Percentiles rank a stretch among this genome's conserved stretches.
These are phyloP conservation scores for Arxiozyma slooffiae DNA, from an alignment of 1,139 yeast species.

Conservation along the genomic window DNA sequence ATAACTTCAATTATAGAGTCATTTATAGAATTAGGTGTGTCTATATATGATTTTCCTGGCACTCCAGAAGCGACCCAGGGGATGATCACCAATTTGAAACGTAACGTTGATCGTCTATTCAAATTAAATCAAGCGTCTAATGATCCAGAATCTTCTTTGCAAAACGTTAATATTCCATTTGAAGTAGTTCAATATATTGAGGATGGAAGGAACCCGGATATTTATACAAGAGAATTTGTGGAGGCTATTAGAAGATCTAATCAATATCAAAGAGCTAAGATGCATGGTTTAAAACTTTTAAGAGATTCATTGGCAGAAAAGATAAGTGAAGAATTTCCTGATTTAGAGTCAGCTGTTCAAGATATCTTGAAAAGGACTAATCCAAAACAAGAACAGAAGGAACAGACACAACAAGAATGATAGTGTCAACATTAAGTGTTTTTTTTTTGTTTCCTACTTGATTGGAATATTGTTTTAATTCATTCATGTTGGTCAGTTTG, in stretches of 20 bases:
- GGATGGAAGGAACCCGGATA: conserved; percentile 94
- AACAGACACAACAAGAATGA: too few relatives aligned
- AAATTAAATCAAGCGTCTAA: conserved; percentile 28
- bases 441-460: too few relatives aligned
- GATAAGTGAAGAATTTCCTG: conserved; percentile 69
- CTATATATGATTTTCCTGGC: conserved; percentile 90
- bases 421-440: too few relatives aligned
- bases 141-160: conserved; percentile 29
- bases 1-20: conserved; percentile 71
- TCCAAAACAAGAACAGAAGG: not conserved
- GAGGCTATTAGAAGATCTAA: conserved; percentile 85
- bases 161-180: conserved; percentile 50
- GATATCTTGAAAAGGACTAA: conserved; percentile 32
- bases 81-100: too few relatives aligned
- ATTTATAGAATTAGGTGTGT: conserved; percentile 77
- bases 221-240: conserved; percentile 89
- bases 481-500: too few relatives aligned
- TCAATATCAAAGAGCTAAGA: conserved; percentile 79
- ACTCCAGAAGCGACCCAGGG: conserved; percentile 58
- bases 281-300: conserved; percentile 48
- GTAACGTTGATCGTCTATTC: too few relatives aligned
- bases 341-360: conserved; percentile 45
- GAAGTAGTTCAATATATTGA: conserved; percentile 81
- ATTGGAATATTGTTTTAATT: too few relatives aligned
- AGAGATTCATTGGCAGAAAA: conserved; percentile 60